Conservation (phyloP, 2,329 filamentous ascomycete genomes). For the Achaetomium macrosporum region DNA sequence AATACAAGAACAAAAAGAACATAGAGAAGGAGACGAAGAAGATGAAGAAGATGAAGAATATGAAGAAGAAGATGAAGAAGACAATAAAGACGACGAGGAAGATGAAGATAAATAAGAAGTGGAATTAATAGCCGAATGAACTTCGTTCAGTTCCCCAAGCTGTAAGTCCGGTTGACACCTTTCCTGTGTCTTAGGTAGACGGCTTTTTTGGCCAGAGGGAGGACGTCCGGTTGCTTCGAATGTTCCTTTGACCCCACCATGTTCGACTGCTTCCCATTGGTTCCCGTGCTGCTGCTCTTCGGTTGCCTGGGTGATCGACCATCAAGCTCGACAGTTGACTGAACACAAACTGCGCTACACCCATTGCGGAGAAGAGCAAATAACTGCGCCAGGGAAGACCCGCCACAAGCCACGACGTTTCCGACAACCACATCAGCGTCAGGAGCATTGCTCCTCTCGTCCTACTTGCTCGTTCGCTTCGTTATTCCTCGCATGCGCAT, state of each 20-base stretch:
- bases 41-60: too few relatives aligned
- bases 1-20: too few relatives aligned
- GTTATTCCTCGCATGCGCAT: conserved; percentile 27
- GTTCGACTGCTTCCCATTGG: conserved; percentile 12
- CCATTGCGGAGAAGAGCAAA: conserved; percentile 23
- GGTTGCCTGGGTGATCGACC: conserved; percentile 22
- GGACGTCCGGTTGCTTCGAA: not conserved
- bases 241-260: not conserved
- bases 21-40: too few relatives aligned
- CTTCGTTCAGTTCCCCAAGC: too few relatives aligned
- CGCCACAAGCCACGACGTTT: conserved; percentile 27
- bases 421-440: conserved; percentile 27
- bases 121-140: too few relatives aligned
- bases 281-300: not conserved
- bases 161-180: too few relatives aligned
- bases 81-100: too few relatives aligned
- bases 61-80: too few relatives aligned
- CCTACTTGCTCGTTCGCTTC: conserved; percentile 28
- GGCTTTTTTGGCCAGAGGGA: too few relatives aligned
- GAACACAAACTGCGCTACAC: conserved; percentile 18
- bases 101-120: too few relatives aligned
- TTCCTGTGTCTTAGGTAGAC: too few relatives aligned
- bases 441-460: conserved; percentile 36
- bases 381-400: conserved; percentile 14
- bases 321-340: conserved; percentile 9